Conservation (phyloP, 352 stramenopile genomes). For the Pythium chondricola region DNA sequence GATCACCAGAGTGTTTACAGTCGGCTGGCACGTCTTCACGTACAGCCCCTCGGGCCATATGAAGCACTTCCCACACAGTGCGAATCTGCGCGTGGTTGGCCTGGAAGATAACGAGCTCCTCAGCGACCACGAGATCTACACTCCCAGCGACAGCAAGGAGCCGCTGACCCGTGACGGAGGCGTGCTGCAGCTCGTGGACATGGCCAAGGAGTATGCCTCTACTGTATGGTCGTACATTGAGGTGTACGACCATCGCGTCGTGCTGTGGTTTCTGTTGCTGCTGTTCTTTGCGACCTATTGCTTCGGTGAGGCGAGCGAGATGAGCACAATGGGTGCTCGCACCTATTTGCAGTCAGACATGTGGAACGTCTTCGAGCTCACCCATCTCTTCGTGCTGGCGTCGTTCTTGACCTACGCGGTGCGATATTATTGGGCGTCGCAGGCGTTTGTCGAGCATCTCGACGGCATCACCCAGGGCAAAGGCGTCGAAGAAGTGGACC, state of each 20-base stretch:
- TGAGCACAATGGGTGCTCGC: slow-evolving; percentile 64
- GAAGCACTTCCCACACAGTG: slow-evolving; percentile 76
- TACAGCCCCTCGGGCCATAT: slow-evolving; percentile 77
- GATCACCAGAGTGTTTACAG: slow-evolving; percentile 84
- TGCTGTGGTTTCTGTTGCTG: slow-evolving; percentile 61
- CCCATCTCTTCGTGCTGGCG: slow-evolving; percentile 58
- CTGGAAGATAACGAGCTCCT: slow-evolving; percentile 48
- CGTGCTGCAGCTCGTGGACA: neutral
- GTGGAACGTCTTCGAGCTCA: slow-evolving; percentile 87
- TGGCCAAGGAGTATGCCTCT: neutral
- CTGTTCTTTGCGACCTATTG: slow-evolving; percentile 78
- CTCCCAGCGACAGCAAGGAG: neutral
- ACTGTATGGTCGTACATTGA: slow-evolving; percentile 1
- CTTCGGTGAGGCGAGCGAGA: slow-evolving; percentile 70
- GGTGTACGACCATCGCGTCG: slow-evolving; percentile 47
- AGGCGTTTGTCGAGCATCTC: slow-evolving; percentile 40
- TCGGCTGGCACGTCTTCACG: slow-evolving; percentile 79
- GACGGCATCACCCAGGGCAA: slow-evolving; percentile 25
- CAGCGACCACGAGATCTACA: neutral
- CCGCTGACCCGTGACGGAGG: neutral
- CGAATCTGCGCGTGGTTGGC: slow-evolving; percentile 72
- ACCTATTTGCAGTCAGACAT: slow-evolving; percentile 81
- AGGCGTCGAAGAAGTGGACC: slow-evolving; percentile 45
- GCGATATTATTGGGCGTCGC: slow-evolving; percentile 61
- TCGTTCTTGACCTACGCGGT: slow-evolving; percentile 60